A percentile compares a stretch with the other conserved stretches of the same genome.
phyloP scores from a whole-genome alignment of 495 filamentous ascomycete genomes.

The Penicillium verhagenii region DNA sequence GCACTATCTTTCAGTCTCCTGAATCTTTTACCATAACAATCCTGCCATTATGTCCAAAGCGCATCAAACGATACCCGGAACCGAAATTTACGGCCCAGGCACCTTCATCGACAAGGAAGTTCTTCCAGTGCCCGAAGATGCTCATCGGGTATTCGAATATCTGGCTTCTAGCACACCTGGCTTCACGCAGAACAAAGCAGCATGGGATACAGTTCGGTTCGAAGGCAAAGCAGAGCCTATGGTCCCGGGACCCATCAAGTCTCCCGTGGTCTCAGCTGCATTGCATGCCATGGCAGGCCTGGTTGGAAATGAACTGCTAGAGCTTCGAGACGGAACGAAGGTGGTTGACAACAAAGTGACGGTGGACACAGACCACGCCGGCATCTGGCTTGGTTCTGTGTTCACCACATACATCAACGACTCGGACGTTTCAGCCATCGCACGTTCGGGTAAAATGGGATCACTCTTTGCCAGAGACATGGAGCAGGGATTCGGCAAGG shows the following conservation, averaged over 20 bases:
- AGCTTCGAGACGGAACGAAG: conserved; percentile 20
- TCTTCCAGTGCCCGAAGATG: conserved; percentile 26
- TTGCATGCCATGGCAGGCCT: conserved; percentile 31
- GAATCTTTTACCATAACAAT: background rate
- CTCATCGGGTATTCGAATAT: conserved; percentile 24
- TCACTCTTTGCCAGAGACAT: conserved; percentile 20
- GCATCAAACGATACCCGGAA: conserved; percentile 24
- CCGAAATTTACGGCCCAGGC: conserved; percentile 30
- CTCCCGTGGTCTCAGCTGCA: conserved; percentile 25
- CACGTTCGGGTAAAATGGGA: conserved; percentile 10
- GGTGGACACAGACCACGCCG: conserved; percentile 31
- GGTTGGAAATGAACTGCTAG: conserved; percentile 29
- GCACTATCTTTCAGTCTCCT: background rate
- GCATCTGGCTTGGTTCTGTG: conserved; percentile 27
- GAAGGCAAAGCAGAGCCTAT: conserved; percentile 23
- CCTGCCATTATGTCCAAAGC: background rate
- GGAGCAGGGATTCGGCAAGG: conserved; percentile 24
- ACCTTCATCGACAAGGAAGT: conserved; percentile 27
- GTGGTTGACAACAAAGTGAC: conserved; percentile 12
- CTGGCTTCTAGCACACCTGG: conserved; percentile 23
- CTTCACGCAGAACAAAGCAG: conserved; percentile 21
- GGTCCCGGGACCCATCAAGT: conserved; percentile 25
- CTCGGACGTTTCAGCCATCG: conserved; percentile 12
- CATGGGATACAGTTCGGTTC: conserved; percentile 29
- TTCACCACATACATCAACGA: conserved; percentile 21